Percentiles rank a stretch among this genome's conserved stretches.
Conservation (phyloP, 495 filamentous ascomycete species). For the Aspergillus sclerotiicarbonarius region DNA sequence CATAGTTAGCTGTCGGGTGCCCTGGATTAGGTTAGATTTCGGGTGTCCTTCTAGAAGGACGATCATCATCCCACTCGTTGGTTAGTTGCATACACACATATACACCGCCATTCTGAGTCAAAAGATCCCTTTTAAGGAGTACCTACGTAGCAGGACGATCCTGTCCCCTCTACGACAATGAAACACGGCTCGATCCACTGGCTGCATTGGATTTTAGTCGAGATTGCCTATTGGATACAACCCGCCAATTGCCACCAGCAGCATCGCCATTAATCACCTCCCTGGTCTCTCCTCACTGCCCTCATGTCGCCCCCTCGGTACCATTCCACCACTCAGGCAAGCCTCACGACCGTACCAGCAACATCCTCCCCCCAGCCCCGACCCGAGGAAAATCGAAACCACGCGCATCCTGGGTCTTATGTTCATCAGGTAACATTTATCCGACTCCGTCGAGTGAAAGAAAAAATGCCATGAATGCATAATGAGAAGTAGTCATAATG, state of each 20-base stretch:
- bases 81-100: background rate
- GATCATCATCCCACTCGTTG: background rate
- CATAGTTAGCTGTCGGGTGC: background rate
- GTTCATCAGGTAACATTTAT: slow-evolving; percentile 24
- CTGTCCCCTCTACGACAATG: background rate
- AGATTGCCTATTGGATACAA: slow-evolving; percentile 15
- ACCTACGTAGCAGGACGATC: background rate
- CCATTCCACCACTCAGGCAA: background rate
- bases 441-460: slow-evolving; percentile 28
- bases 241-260: slow-evolving; percentile 4
- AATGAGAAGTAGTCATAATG: slow-evolving; percentile 45
- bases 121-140: background rate
- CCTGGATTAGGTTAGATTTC: background rate
- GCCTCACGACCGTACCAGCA: slow-evolving; percentile 14
- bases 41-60: background rate
- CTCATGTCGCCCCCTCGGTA: background rate
- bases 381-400: slow-evolving; percentile 23
- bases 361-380: slow-evolving; percentile 11
- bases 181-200: slow-evolving; percentile 8
- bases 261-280: slow-evolving; percentile 1
- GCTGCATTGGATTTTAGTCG: slow-evolving; percentile 12
- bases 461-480: slow-evolving; percentile 46
- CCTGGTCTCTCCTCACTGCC: background rate
- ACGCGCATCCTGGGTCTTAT: slow-evolving; percentile 17
- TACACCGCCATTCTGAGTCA: background rate